Evolutionary conservation across 257 asterid species (phyloP).

Genomic region (Solanum peruvianum): DNA sequence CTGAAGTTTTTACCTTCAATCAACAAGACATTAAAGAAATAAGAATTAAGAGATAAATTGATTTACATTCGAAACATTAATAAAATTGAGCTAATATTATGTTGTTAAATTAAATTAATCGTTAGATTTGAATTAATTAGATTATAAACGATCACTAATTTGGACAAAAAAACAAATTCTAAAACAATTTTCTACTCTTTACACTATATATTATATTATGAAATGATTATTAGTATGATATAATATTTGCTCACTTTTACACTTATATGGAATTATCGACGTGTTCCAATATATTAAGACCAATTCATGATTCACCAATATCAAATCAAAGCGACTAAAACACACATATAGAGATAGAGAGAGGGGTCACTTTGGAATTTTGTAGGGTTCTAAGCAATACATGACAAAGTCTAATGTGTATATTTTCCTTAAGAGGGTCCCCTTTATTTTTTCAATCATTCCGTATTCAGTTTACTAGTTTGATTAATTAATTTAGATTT

Average conservation of each 20-base stretch:
- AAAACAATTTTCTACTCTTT: conserved; percentile 9
- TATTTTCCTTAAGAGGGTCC: not conserved
- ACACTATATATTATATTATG: too few relatives aligned
- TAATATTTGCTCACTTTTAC: not conserved
- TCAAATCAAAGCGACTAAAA: not conserved
- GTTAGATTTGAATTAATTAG: too few relatives aligned
- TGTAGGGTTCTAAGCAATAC: not conserved
- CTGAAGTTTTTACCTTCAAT: too few relatives aligned
- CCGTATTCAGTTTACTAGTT: not conserved
- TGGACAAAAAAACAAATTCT: conserved; percentile 6
- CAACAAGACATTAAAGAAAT: too few relatives aligned
- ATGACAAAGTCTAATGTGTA: not conserved
- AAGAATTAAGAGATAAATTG: not conserved
- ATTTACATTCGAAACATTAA: not conserved
- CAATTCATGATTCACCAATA: conserved; percentile 10
- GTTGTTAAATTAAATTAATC: not conserved
- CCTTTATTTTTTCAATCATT: not conserved
- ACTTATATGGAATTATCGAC: conserved; percentile 7
- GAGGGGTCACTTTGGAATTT: not conserved
- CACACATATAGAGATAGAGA: not conserved
- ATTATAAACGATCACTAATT: conserved; percentile 1
- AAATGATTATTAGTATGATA: not conserved
- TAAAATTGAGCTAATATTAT: not conserved
- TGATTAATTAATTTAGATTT: not conserved
- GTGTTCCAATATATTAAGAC: not conserved